These are phyloP conservation scores for Aristolochia contorta DNA, from an alignment of 164 flowering plant genomes.

Conservation along the genomic window DNA sequence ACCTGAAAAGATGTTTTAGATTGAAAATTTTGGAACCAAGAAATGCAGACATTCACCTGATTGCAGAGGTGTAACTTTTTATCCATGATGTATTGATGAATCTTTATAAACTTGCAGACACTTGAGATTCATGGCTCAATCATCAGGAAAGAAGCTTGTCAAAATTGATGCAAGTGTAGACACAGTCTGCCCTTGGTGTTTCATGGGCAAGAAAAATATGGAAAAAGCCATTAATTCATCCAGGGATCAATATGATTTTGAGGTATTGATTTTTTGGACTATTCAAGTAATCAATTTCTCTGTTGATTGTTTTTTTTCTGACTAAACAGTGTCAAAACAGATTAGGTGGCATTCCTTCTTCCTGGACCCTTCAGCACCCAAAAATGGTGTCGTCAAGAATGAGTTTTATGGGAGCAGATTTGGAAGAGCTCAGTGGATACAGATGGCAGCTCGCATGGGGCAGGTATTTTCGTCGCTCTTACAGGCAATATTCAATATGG, in stretches of 20 bases:
- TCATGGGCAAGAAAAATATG: conserved; percentile 78
- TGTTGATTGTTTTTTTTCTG: not conserved
- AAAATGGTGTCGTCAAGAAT: conserved; percentile 63
- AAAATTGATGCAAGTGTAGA: conserved; percentile 72
- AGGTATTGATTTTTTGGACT: conserved; percentile 37
- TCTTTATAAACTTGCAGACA: conserved; percentile 14
- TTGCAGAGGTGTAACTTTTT: not conserved
- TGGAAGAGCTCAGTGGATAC: conserved; percentile 38
- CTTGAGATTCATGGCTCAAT: conserved; percentile 37
- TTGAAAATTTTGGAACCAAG: not conserved
- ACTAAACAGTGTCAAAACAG: conserved; percentile 25
- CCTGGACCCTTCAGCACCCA: conserved; percentile 72
- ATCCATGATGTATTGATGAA: not conserved
- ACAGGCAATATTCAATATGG: too few relatives aligned
- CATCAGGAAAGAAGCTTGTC: conserved; percentile 56
- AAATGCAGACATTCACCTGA: not conserved
- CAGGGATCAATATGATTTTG: conserved; percentile 62
- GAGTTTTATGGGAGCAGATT: conserved; percentile 50
- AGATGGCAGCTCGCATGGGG: conserved; percentile 47
- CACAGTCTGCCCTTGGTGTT: conserved; percentile 97
- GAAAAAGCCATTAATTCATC: conserved; percentile 73
- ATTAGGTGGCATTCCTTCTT: conserved; percentile 79
- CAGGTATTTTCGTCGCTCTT: conserved; percentile 35
- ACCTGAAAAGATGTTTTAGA: not conserved
- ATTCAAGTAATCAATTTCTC: not conserved